Evolutionary conservation across 2,329 filamentous ascomycete genomes (phyloP).

Genomic region (Penicillium sp.): DNA sequence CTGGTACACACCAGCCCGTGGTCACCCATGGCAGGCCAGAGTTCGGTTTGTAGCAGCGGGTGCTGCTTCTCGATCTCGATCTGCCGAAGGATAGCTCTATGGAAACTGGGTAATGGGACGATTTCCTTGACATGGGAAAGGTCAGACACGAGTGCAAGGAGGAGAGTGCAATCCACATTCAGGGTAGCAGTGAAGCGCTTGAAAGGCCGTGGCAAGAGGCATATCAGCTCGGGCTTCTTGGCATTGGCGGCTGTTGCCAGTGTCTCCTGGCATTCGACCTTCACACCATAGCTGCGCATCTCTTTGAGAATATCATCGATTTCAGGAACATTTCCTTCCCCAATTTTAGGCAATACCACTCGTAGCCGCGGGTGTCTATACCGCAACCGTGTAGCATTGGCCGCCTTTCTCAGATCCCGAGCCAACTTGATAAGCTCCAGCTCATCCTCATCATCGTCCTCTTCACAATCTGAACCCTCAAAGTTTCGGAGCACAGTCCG

Average conservation of each 20-base stretch:
- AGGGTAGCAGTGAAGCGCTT: slow-evolving; percentile 48
- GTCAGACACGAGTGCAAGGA: slow-evolving; percentile 74
- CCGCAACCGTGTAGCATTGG: slow-evolving; percentile 59
- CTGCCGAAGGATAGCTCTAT: slow-evolving; percentile 65
- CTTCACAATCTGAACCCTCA: slow-evolving; percentile 38
- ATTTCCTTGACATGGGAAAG: slow-evolving; percentile 62
- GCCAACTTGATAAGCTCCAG: slow-evolving; percentile 65
- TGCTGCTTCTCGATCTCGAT: slow-evolving; percentile 66
- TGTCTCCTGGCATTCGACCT: slow-evolving; percentile 42
- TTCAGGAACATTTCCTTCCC: slow-evolving; percentile 53
- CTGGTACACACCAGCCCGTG: slow-evolving; percentile 67
- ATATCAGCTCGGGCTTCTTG: slow-evolving; percentile 30
- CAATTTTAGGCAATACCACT: slow-evolving; percentile 64
- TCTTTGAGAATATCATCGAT: slow-evolving; percentile 61
- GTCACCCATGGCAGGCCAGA: slow-evolving; percentile 64
- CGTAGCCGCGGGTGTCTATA: slow-evolving; percentile 64
- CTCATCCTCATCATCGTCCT: slow-evolving; percentile 57
- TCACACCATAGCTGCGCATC: slow-evolving; percentile 57
- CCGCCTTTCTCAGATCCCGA: slow-evolving; percentile 61
- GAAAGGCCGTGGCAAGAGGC: slow-evolving; percentile 47
- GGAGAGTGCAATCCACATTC: slow-evolving; percentile 62
- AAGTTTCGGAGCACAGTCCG: slow-evolving; percentile 35
- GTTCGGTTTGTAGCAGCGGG: slow-evolving; percentile 61
- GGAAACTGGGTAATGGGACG: slow-evolving; percentile 56
- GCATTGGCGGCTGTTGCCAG: slow-evolving; percentile 20